phyloP scores from a whole-genome alignment of 2,329 filamentous ascomycete species.

The Pezicula radicicola region DNA sequence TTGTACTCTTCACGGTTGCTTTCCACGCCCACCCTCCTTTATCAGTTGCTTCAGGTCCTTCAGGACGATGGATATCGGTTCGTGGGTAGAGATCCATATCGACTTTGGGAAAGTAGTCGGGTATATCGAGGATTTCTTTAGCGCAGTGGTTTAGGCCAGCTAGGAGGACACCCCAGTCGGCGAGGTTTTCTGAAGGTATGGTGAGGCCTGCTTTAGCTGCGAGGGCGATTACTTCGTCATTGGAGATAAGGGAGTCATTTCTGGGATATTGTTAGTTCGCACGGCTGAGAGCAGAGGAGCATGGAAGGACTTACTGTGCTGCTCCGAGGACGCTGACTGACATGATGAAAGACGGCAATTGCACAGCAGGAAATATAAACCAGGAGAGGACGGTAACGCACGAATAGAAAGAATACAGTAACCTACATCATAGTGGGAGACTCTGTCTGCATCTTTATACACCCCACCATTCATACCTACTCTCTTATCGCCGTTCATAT shows the following conservation, averaged over 20 bases:
- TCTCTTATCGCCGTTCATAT: too few species aligned
- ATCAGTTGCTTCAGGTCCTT: slow-evolving; percentile 11
- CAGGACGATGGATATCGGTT: slow-evolving; percentile 16
- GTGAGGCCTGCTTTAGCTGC: slow-evolving; percentile 10
- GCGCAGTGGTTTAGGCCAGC: slow-evolving; percentile 19
- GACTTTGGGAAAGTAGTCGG: slow-evolving; percentile 17
- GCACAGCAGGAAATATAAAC: too few species aligned
- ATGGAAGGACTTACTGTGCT: slow-evolving; percentile 9
- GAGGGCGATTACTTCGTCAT: slow-evolving; percentile 11
- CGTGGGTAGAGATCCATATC: slow-evolving; percentile 19
- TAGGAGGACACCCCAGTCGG: slow-evolving; percentile 16
- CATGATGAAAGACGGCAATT: slow-evolving; percentile 6
- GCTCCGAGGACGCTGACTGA: slow-evolving; percentile 13
- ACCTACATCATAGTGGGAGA: too few species aligned
- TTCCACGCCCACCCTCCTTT: slow-evolving; percentile 35
- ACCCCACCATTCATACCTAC: too few species aligned
- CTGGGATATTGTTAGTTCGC: slow-evolving; percentile 2
- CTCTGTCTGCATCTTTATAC: too few species aligned
- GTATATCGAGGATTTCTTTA: slow-evolving; percentile 15
- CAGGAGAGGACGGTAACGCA: too few species aligned
- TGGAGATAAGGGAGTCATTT: slow-evolving; percentile 16
- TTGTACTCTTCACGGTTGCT: slow-evolving; percentile 39
- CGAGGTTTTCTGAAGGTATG: slow-evolving; percentile 11
- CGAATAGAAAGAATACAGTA: too few species aligned
- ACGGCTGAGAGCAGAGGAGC: neutral